Percentiles rank a stretch among this genome's conserved stretches.
These are phyloP conservation scores for Neurospora tetraspora DNA, from an alignment of 495 filamentous ascomycete species.

Conservation along the genomic window DNA sequence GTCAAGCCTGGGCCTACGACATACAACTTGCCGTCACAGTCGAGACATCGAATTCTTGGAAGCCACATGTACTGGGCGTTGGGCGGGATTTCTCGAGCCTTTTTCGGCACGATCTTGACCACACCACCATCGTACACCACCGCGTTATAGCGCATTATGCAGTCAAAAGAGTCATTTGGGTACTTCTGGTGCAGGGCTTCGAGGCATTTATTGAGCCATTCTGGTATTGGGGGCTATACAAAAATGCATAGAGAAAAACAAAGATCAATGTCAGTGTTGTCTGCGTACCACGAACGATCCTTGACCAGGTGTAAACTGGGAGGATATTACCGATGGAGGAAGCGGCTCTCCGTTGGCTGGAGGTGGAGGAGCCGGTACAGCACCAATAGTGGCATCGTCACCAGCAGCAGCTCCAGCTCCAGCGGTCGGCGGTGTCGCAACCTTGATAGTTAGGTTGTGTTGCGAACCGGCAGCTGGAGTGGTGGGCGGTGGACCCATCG, in stretches of 20 bases:
- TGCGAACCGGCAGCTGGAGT: slow-evolving; percentile 21
- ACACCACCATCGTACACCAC: slow-evolving; percentile 48
- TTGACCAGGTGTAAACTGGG: not conserved
- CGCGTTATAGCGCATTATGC: slow-evolving; percentile 73
- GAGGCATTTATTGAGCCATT: slow-evolving; percentile 66
- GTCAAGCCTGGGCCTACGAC: slow-evolving; percentile 75
- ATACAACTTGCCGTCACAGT: slow-evolving; percentile 91
- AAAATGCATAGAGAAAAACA: slow-evolving; percentile 3
- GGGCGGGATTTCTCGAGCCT: slow-evolving; percentile 30
- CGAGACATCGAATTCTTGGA: slow-evolving; percentile 77
- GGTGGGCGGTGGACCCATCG: slow-evolving; percentile 51
- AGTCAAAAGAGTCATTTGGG: slow-evolving; percentile 73
- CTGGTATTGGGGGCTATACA: slow-evolving; percentile 62
- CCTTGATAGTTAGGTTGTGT: slow-evolving; percentile 19
- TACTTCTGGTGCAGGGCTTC: slow-evolving; percentile 51
- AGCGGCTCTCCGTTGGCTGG: slow-evolving; percentile 42
- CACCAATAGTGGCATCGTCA: slow-evolving; percentile 29
- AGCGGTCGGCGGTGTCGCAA: slow-evolving; percentile 18
- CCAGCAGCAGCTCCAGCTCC: not conserved
- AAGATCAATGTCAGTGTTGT: not conserved
- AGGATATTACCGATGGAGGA: slow-evolving; percentile 44
- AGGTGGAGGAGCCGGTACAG: slow-evolving; percentile 55
- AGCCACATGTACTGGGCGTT: slow-evolving; percentile 63
- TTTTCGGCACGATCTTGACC: not conserved
- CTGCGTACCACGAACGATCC: not conserved